Conservation (phyloP, 1,139 yeast species). For the Geotrichum citri-aurantii region DNA sequence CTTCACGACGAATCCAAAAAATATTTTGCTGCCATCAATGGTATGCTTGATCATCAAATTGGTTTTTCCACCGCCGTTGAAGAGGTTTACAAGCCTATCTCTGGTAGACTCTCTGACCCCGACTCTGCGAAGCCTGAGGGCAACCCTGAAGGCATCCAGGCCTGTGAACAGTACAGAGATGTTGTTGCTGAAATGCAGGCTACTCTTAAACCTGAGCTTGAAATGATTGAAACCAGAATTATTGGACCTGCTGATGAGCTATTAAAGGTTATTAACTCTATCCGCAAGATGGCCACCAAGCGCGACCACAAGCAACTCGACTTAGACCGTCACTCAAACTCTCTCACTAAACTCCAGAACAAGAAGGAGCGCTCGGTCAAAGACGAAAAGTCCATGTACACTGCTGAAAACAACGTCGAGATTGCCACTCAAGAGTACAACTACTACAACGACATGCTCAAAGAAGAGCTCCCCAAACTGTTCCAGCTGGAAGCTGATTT, state of each 20-base stretch:
- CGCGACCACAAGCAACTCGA: constrained; percentile 95
- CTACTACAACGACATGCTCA: constrained; percentile 90
- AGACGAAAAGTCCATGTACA: constrained; percentile 86
- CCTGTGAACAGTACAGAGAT: constrained; percentile 85
- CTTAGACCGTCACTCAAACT: constrained; percentile 75
- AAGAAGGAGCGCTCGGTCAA: constrained; percentile 79
- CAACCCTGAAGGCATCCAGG: constrained; percentile 92
- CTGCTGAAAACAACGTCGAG: constrained; percentile 81
- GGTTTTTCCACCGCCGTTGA: constrained; percentile 92
- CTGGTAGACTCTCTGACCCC: constrained; percentile 88
- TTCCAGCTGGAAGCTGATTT: constrained; percentile 87
- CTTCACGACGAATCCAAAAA: constrained; percentile 85
- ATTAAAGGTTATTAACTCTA: constrained; percentile 68
- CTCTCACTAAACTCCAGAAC: constrained; percentile 63
- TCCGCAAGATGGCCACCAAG: constrained; percentile 90
- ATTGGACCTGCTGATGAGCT: constrained; percentile 91
- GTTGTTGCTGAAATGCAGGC: constrained; percentile 82
- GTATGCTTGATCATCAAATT: constrained; percentile 87
- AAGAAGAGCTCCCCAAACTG: constrained; percentile 78
- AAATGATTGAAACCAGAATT: constrained; percentile 82
- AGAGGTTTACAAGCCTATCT: constrained; percentile 92
- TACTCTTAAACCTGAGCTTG: constrained; percentile 85
- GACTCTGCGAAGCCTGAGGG: constrained; percentile 81
- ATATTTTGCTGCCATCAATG: constrained; percentile 85
- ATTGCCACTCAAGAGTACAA: constrained; percentile 94